These are phyloP conservation scores for Karstenula rhodostoma DNA, from an alignment of 2,329 filamentous ascomycete species.

Conservation along the genomic window DNA sequence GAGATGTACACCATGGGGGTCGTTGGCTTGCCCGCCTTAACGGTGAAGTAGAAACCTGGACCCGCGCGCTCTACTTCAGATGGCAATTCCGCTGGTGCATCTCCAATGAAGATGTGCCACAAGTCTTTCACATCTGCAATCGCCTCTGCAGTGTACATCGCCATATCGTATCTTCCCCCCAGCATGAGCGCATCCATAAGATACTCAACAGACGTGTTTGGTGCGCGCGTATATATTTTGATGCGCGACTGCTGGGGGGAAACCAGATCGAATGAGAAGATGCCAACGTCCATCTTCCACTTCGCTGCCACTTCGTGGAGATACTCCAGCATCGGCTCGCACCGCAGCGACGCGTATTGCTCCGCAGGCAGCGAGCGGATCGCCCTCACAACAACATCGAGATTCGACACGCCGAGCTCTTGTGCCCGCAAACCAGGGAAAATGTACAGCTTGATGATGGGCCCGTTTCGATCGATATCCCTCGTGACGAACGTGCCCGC, in stretches of 20 bases:
- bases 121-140: slow-evolving; percentile 15
- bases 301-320: slow-evolving; percentile 10
- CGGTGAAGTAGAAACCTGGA: slow-evolving; percentile 22
- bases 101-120: slow-evolving; percentile 22
- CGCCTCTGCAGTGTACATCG: not conserved
- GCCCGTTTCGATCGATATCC: slow-evolving; percentile 18
- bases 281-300: slow-evolving; percentile 19
- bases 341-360: slow-evolving; percentile 6
- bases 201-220: not conserved
- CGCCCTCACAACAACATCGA: slow-evolving; percentile 16
- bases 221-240: not conserved
- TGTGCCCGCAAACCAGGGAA: slow-evolving; percentile 21
- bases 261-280: slow-evolving; percentile 20
- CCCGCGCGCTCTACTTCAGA: slow-evolving; percentile 16
- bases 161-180: not conserved
- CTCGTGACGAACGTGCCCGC: slow-evolving; percentile 25
- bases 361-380: slow-evolving; percentile 13
- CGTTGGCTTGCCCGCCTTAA: slow-evolving; percentile 19
- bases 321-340: slow-evolving; percentile 10
- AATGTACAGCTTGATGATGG: slow-evolving; percentile 22
- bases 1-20: slow-evolving; percentile 23
- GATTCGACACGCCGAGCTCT: slow-evolving; percentile 18
- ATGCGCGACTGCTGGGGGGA: not conserved
- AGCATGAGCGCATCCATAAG: not conserved
- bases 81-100: slow-evolving; percentile 15